Evolutionary conservation across 257 asterid species (phyloP), one percentile per base, ranked within the genome.

Genomic region (Lycium barbarum): DNA sequence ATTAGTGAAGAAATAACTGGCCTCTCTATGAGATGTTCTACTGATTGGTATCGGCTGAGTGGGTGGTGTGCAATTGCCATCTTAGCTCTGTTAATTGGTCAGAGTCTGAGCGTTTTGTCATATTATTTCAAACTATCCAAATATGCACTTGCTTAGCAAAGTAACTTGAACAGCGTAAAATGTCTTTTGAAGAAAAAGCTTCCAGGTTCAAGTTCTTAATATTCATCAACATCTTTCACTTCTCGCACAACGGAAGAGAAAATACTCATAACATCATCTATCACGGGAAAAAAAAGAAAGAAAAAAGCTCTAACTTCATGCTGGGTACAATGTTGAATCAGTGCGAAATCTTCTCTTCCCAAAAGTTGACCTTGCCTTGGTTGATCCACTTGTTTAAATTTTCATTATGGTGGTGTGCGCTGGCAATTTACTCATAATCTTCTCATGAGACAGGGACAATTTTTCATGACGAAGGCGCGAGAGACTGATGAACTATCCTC

Each of bases 401-500:
- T 73, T 76, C 82, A 26, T 76, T 53, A 51, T 51, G 82, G 40
- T 51, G 63, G 43, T 51, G 47, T 26, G 63, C 45, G 63, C 45
- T 49, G 51, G 61, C 47, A 33, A 36, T 70, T 45, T 45, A 35
- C 70, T 80, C 71, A 62, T 85, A 12, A 47, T 68, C 58, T 63
- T 38, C 76, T 78, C 65, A 5, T 36, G 68, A 80, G 71, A 59
- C 86, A 93, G 97, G 98, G 98, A 66, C 84, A 90, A 85, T 92
- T 90, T 87, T 95, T 82, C 73, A 92, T 86, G 93, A 86, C 20
- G 88, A 93, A 89, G 89, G 98, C 98, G n/a, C 89, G 89, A 79
- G 97, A 93, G 86, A 93, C 94, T 87, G 93, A 95, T 84, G 96
- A 93, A 87, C 70, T 80, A 82, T 93, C 98, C 83, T 74, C 92